Percentiles rank a stretch among this genome's conserved stretches.
Conservation (phyloP, 176 grass and related monocot genomes). For the Paspalum notatum region DNA sequence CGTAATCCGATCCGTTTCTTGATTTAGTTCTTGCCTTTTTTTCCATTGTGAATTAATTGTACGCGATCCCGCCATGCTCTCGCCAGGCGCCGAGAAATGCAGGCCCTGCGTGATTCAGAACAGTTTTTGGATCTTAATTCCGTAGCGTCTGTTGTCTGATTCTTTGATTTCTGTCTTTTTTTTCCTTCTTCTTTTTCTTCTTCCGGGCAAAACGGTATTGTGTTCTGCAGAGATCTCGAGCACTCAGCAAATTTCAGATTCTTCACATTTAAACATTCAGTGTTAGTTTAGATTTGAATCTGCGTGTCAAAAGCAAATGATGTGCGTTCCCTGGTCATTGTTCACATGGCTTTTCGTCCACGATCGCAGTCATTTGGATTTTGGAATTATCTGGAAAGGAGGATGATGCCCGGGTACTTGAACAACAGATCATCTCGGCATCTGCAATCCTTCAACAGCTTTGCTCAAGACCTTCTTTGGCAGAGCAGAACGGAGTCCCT, state of each 20-base stretch:
- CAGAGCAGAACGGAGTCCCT: too few species aligned
- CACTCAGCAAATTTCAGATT: neutral
- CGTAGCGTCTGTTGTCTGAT: neutral
- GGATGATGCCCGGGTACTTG: too few species aligned
- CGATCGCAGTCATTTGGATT: too few species aligned
- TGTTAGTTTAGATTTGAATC: neutral
- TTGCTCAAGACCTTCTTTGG: too few species aligned
- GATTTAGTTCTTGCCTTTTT: neutral
- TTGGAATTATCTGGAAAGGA: too few species aligned
- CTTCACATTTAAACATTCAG: neutral
- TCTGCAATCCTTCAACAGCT: too few species aligned
- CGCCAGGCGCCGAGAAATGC: neutral
- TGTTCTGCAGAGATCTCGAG: conserved; percentile 11
- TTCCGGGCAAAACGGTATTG: neutral
- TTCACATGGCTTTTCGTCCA: neutral
- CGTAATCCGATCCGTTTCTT: conserved; percentile 19
- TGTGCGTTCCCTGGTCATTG: neutral
- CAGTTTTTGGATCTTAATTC: conserved; percentile 23
- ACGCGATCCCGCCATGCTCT: neutral
- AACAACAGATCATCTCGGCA: too few species aligned
- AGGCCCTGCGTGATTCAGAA: neutral
- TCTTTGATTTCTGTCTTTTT: neutral
- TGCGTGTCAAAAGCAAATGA: neutral
- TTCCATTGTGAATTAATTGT: neutral
- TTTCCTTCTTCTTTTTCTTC: neutral